These are phyloP conservation scores for Rehmannia glutinosa DNA, from an alignment of 257 asterid genomes.

Conservation along the genomic window DNA sequence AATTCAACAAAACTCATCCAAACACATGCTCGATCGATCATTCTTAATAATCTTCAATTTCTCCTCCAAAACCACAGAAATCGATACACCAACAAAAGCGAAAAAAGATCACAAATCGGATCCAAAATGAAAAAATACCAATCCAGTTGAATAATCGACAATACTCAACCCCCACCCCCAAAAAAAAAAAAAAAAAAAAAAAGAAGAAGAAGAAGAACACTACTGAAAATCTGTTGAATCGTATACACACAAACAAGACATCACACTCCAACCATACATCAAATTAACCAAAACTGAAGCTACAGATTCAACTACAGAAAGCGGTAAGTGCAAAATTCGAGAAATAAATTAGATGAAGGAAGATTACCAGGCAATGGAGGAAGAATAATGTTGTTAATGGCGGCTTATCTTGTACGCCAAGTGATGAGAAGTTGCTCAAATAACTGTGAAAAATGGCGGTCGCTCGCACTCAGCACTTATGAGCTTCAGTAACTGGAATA, in stretches of 20 bases:
- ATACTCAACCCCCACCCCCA: background rate
- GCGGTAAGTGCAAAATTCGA: background rate
- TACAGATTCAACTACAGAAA: background rate
- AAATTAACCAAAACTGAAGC: background rate
- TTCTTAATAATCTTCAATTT: background rate
- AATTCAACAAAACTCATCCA: background rate
- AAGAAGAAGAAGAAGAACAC: too few relatives aligned
- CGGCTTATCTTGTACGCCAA: too few relatives aligned
- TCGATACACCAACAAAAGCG: background rate
- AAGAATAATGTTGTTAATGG: background rate
- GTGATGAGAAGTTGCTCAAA: background rate
- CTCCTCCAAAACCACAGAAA: background rate
- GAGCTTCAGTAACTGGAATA: background rate
- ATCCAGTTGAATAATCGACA: background rate
- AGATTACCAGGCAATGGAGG: background rate
- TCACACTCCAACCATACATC: background rate
- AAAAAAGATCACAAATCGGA: too few relatives aligned
- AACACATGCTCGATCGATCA: background rate
- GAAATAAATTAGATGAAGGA: background rate
- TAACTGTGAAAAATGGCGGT: background rate
- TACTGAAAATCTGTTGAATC: background rate
- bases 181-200: too few relatives aligned
- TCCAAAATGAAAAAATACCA: too few relatives aligned
- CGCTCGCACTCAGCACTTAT: background rate
- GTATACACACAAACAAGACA: background rate